Evolutionary conservation across 306 rosid genomes (phyloP).

Genomic region (Inga laurina): DNA sequence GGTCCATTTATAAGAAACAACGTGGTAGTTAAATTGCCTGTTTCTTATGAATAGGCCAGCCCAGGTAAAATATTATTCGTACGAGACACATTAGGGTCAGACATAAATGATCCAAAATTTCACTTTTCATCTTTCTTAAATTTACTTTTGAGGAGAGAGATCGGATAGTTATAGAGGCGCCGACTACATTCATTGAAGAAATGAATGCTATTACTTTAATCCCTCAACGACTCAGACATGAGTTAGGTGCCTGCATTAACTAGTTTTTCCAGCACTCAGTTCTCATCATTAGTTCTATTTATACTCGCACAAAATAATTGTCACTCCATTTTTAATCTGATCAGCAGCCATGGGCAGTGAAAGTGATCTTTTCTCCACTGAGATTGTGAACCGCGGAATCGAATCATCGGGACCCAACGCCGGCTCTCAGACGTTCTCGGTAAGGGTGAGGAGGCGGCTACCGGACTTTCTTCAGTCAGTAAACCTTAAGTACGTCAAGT

Average conservation of each 20-base stretch:
- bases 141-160: neutral
- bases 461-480: constrained; percentile 94
- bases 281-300: constrained; percentile 1
- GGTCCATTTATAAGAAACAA: neutral
- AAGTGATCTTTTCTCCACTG: constrained; percentile 74
- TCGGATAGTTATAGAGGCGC: constrained; percentile 3
- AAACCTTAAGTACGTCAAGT: constrained; percentile 89
- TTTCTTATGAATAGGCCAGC: neutral
- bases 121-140: neutral
- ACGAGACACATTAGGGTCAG: neutral
- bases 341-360: constrained; percentile 58
- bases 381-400: constrained; percentile 89
- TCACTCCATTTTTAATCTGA: neutral
- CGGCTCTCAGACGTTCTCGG: constrained; percentile 84
- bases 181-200: constrained; percentile 68
- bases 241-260: constrained; percentile 71
- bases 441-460: constrained; percentile 74
- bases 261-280: constrained; percentile 50
- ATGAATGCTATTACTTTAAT: constrained; percentile 52
- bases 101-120: neutral
- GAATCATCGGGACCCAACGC: constrained; percentile 91
- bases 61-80: neutral
- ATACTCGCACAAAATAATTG: neutral
- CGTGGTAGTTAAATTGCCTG: too few relatives aligned
- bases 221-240: constrained; percentile 63